Base-by-base conservation (phyloP, 2,329 filamentous ascomycete genomes). In the Aureobasidium sp. region DNA sequence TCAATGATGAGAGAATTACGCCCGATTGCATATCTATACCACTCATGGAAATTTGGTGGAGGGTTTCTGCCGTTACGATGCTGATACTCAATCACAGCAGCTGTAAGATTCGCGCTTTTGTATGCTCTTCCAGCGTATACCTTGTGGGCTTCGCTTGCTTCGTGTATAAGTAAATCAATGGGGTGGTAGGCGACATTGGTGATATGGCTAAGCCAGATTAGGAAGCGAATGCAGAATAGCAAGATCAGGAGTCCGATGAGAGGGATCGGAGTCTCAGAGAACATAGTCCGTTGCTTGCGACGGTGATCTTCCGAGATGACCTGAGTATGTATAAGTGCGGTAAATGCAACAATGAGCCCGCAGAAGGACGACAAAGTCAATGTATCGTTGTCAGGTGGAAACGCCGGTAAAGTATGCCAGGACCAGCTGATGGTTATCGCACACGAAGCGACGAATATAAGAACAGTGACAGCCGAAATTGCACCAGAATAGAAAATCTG, bases 1-100 rank as follows among this genome's bases (percentile, higher is more conserved):
- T 86, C 83, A 53, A 85, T 81, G 9, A 85, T 71, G 5, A 79
- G 68, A 0, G 81, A 81, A 15, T 77, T 79, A 42, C 78, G 77
- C 7, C 71, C 76, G 5, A 73, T 78, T 1, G 84, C 83, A 68
- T 79, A 85, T 40, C 78, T 69, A 66, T 82, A 85, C 84, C 83
- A 86, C 62, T 78, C 73, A 64, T 85, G 81, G 65, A 86, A 86
- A 14, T 79, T 78, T 11, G 83, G 83, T 29, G 84, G 84, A 1
- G 84, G 83, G 63, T 79, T 75, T 59, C 79, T 77, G 2, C 74
- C 70, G 67, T 85, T 84, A 64, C 81, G 77, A 54, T 72, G 70
- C 47, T 73, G 76, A 68, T 86, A 86, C 42, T 79, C 74, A 22
- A 70, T 64, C 7, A 82, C 78, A 29, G 82, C 82, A 62, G 80